phyloP scores from a whole-genome alignment of 1,139 yeast genomes.

The Nakaseomyces sp. region DNA sequence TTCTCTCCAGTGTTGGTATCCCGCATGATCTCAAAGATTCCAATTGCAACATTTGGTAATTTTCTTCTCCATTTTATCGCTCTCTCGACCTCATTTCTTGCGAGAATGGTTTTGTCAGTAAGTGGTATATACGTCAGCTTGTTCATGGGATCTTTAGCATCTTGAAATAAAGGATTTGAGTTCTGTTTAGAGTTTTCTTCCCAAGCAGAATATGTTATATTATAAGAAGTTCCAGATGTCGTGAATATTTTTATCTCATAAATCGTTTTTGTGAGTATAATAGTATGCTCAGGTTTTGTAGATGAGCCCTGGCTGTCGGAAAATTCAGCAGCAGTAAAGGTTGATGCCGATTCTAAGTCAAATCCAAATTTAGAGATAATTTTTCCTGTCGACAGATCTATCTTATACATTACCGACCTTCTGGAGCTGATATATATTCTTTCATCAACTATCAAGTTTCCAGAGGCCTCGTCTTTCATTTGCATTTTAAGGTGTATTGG shows the following conservation, averaged over 20 bases:
- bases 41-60: constrained; percentile 28
- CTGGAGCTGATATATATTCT: constrained; percentile 84
- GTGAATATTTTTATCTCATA: constrained; percentile 58
- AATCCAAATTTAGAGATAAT: constrained; percentile 64
- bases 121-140: constrained; percentile 67
- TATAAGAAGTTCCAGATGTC: constrained; percentile 64
- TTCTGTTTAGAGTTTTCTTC: constrained; percentile 60
- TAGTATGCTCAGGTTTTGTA: constrained; percentile 18
- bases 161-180: constrained; percentile 34
- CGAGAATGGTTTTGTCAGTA: constrained; percentile 61
- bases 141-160: constrained; percentile 52
- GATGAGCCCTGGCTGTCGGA: constrained; percentile 7
- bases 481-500: constrained; percentile 56
- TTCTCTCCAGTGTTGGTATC: constrained; percentile 23
- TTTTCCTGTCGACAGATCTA: constrained; percentile 70
- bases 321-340: neutral
- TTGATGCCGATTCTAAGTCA: constrained; percentile 23
- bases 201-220: constrained; percentile 84
- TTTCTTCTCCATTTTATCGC: constrained; percentile 71
- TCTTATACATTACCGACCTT: constrained; percentile 64
- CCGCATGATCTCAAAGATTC: constrained; percentile 30
- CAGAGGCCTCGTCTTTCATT: constrained; percentile 32
- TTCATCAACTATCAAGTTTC: constrained; percentile 52
- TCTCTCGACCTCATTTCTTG: constrained; percentile 55
- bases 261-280: constrained; percentile 37